Evolutionary conservation across 371 early-diverging fungal genomes (phyloP), one percentile per base, ranked within the genome.

Genomic region (Mucor sp.): DNA sequence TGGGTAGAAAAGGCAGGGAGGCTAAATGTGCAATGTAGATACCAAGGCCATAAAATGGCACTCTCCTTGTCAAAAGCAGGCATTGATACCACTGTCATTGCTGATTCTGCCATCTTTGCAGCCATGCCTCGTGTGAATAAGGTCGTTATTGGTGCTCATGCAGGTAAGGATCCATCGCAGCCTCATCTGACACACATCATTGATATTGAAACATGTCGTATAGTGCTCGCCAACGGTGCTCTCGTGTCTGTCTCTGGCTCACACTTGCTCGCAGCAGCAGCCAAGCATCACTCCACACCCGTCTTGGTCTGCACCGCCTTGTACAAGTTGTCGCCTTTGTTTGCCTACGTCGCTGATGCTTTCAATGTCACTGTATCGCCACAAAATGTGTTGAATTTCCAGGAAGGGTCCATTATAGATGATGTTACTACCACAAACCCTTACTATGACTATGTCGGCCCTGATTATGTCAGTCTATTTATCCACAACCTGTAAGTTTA

Each of bases 41-140:
- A 91, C 69, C 83, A 85, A 48, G 99, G 97, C 6, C 97, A 95
- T 66, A 84, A 90, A 58, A 90, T 94, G 90, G 97, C 96, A 8
- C 75, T 78, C 44, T 79, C 87, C 15, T 85, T 98, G 48, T 83
- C 93, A 4, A 73, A 82, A 19, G 87, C 91, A 6, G 95, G 95
- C 5, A 95, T 98, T 66, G 96, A 95, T 62, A 93, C 95, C 0
- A 96, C 95, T 0, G 87, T 97, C n/a, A 91, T 98, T 50, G 87
- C 95, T 4, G 98, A 97, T 71, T 89, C 96, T 4, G 96, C 97
- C 1, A 90, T 96, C 14, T 96, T 95, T 88, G 97, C 97, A 3
- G 90, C 96, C 66, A 97, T 98, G 97, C 92, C 97, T 58, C 90
- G 97, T 61, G 97, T 97, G n/a, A 96, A 97, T 86, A 98, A 97